Evolutionary conservation across 2,329 filamentous ascomycete genomes (phyloP), one percentile per base, ranked within the genome.

Genomic region (Pseudogymnoascus sp.): DNA sequence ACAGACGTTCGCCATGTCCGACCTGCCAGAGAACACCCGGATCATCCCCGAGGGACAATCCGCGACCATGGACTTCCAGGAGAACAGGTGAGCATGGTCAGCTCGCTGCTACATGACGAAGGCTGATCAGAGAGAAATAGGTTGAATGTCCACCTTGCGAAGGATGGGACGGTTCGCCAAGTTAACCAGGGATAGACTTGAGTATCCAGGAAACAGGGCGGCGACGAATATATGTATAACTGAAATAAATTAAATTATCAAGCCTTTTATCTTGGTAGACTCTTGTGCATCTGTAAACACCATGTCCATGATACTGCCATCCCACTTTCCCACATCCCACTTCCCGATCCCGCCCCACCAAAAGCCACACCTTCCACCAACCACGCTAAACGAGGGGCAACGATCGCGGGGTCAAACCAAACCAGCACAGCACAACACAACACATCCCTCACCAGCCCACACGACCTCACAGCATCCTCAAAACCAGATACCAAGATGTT

Each of bases 401-500:
- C 38, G 22, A 60, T 58, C 58, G 41, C 37, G 58, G 37, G 58
- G 37, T 43, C 58, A 60, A 60, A 33, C 30, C 36, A 25, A 20
- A n/a, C 6, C 28, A 39, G 6, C 36, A n/a, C 36, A 39, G 15
- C 38, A 50, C 33, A 58, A 37, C 33, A 41, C 57, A 58, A 80
- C 69, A 69, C 47, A 53, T 53, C 47, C 28, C 59, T 57, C 59
- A 30, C 22, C 35, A 59, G 7, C 14, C 36, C 33, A 28, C 37
- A 30, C 39, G 28, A 59, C 28, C 57, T n/a, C 38, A 14, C 33
- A 15, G 59, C 33, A 43, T 39, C 20, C 38, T 22, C 14, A 38
- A n/a, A 58, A 58, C 22, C 36, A 59, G 61, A 39, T 36, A 66
- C 60, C 75, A 84, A 71, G 65, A 96, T 96, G 91, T 96, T 96